Conservation (phyloP, 345 rosid species). For the Eucalyptus melliodora region DNA sequence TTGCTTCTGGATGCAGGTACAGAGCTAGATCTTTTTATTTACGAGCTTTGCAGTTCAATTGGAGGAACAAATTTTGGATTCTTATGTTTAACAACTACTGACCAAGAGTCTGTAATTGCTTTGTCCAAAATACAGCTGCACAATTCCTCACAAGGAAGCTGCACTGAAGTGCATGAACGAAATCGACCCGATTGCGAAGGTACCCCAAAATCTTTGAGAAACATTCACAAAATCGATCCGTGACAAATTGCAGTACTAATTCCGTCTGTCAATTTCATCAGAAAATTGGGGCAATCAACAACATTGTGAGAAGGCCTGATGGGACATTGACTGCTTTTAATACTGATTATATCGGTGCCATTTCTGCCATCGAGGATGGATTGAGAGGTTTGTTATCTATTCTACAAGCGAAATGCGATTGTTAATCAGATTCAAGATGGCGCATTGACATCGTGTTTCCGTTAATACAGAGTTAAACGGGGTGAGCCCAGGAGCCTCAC, state of each 20-base stretch:
- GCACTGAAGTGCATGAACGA: slow-evolving; percentile 31
- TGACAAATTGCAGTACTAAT: background rate
- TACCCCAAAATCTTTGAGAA: background rate
- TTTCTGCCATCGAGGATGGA: slow-evolving; percentile 27
- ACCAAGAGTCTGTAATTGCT: background rate
- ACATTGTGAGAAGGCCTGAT: slow-evolving; percentile 16
- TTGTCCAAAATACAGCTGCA: slow-evolving; percentile 11
- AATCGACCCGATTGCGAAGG: slow-evolving; percentile 30
- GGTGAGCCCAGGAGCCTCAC: slow-evolving; percentile 1
- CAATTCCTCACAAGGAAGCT: slow-evolving; percentile 41
- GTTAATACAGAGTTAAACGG: slow-evolving; percentile 5
- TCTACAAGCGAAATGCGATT: background rate
- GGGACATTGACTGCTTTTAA: slow-evolving; percentile 20
- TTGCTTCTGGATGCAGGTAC: slow-evolving; percentile 24
- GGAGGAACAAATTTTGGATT: background rate
- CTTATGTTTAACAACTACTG: background rate
- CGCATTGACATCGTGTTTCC: background rate
- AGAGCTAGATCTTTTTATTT: background rate
- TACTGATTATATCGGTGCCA: slow-evolving; percentile 29
- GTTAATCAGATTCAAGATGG: background rate
- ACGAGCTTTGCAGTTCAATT: background rate
- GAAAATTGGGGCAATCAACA: slow-evolving; percentile 21
- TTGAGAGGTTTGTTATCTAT: slow-evolving; percentile 5
- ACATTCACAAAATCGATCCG: background rate
- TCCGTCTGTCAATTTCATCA: background rate